A percentile compares a stretch with the other conserved stretches of the same genome.
These are phyloP conservation scores for Saccharomycopsis schoenii DNA, from an alignment of 805 yeast species.

Conservation along the genomic window DNA sequence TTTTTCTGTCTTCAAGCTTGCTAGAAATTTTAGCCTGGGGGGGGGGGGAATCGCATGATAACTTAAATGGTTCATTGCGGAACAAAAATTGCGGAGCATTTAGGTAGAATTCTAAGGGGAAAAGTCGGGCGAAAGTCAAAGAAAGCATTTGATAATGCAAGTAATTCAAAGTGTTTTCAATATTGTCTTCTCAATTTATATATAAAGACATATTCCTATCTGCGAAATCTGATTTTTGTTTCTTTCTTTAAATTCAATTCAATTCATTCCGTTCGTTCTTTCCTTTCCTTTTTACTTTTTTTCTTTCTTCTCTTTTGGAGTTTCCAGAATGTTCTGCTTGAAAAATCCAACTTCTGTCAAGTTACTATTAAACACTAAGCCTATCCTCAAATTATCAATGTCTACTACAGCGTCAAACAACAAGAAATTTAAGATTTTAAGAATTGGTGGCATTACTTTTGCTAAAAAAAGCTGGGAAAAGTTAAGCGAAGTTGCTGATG, in stretches of 20 bases:
- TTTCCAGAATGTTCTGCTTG: background rate
- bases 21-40: too few species aligned
- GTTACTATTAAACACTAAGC: background rate
- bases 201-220: background rate
- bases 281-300: background rate
- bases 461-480: conserved; percentile 63
- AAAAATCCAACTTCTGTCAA: background rate
- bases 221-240: too few species aligned
- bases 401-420: conserved; percentile 20
- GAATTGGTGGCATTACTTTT: conserved; percentile 50
- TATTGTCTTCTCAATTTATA: background rate
- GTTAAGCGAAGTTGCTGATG: conserved; percentile 35
- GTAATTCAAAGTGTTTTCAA: background rate
- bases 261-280: background rate
- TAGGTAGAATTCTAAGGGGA: background rate
- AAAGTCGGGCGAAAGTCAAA: background rate
- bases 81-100: too few species aligned
- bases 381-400: background rate
- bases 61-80: too few species aligned
- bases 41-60: too few species aligned
- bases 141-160: background rate
- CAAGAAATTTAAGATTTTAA: conserved; percentile 39
- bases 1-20: background rate
- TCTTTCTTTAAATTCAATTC: background rate
- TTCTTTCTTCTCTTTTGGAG: background rate